Evolutionary conservation across 495 filamentous ascomycete species (phyloP), one percentile per base, ranked within the genome.

Genomic region (Xeromyces bisporus): DNA sequence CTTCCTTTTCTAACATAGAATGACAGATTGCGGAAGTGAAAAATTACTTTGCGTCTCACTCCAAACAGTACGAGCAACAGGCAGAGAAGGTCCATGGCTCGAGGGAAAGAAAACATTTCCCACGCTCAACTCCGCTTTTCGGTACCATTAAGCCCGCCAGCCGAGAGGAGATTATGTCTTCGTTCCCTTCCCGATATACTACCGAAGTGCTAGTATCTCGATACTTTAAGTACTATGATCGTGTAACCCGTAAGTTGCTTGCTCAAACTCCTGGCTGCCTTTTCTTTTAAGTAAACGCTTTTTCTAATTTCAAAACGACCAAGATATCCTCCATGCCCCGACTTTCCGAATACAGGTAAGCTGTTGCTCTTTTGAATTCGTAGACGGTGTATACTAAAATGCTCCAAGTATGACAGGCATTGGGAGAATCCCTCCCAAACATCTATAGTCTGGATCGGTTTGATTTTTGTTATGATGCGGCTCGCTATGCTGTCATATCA

Each of bases 401-500:
- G n/a, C 30, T 24, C 10, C 6, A 31, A 89, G 55, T 81, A 93
- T 33, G 81, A 92, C 33, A 66, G 69, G 41, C 80, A 93, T 47
- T 94, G 86, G 86, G 67, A 77, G 46, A 73, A 84, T 47, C 85
- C 87, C 6, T 64, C 67, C 7, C 74, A 80, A 42, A 80, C 80
- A 2, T 71, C 73, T 21, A 67, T 85, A 16, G 78, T 86, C 35
- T 96, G 89, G 91, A 63, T 99, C 39, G 87, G 79, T 5, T 62
- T 94, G 46, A 64, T 89, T 7, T 94, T 82, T 53, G 71, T 80
- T 2, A 77, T 96, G 58, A 69, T 94, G 62, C 78, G 80, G 43
- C 57, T 96, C 15, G 81, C 91, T 2, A 77, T 94, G 71, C 67
- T 91, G 31, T 93, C 87, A 24, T 96, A 93, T 49, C 65, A 80